A percentile compares a stretch with the other conserved stretches of the same genome.
These are phyloP conservation scores for Citrus mangshanensis DNA, from an alignment of 345 rosid genomes.

Conservation along the genomic window DNA sequence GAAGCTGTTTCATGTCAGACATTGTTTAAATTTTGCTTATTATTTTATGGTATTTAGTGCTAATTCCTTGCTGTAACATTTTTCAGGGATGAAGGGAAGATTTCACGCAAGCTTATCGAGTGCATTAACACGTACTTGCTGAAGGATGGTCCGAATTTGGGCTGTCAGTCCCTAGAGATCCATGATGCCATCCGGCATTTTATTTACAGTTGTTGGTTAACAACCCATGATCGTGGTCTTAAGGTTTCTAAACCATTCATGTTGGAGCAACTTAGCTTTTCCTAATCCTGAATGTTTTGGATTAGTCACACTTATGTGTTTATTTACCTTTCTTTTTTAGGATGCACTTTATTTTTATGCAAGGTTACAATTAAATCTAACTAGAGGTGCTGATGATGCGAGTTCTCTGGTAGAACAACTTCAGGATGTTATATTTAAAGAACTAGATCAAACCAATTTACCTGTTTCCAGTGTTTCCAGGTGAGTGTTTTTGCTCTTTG, in stretches of 20 bases:
- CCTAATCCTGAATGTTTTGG: constrained; percentile 7
- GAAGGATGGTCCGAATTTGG: constrained; percentile 89
- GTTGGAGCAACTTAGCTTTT: constrained; percentile 2
- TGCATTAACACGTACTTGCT: constrained; percentile 72
- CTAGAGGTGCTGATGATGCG: constrained; percentile 51
- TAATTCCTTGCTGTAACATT: constrained; percentile 18
- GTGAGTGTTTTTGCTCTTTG: constrained; percentile 36
- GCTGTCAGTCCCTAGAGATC: constrained; percentile 59
- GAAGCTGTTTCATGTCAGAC: background rate
- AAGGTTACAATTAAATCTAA: constrained; percentile 67
- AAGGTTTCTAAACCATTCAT: constrained; percentile 46
- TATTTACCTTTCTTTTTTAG: constrained; percentile 38
- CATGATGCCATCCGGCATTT: constrained; percentile 58
- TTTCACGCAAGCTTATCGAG: constrained; percentile 85
- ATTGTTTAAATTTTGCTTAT: constrained; percentile 3
- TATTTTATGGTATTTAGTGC: constrained; percentile 10
- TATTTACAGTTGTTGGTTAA: constrained; percentile 65
- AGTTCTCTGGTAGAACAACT: constrained; percentile 71
- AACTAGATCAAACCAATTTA: constrained; percentile 70
- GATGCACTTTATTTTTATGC: constrained; percentile 72
- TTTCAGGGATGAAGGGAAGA: constrained; percentile 89
- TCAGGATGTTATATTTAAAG: constrained; percentile 72
- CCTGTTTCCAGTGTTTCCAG: constrained; percentile 41
- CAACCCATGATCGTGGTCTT: constrained; percentile 70
- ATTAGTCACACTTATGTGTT: background rate